Base-by-base conservation (phyloP, 768 basidiomycete genomes). In the Ramaria rubella region DNA sequence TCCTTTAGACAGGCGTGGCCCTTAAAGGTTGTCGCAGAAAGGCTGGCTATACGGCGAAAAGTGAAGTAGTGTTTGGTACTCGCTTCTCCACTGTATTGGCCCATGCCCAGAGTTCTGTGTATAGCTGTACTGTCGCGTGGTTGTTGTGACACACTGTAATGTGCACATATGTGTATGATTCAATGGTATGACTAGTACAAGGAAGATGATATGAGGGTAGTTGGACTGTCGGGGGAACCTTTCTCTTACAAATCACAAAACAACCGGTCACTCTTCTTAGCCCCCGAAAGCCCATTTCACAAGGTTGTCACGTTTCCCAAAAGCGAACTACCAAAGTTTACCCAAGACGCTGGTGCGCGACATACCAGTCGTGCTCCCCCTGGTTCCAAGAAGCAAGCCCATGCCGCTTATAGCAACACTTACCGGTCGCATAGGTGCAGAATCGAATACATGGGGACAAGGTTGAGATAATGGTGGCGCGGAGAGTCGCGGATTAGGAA, bases 381-480 rank as follows among this genome's bases (percentile, higher is more conserved):
- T 65, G n/a, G 62, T 61, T 23, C 78, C 7, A 14, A 59, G 57
- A 30, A 86, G 65, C 42, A 88, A 71, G 64, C 82, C 81, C 30
- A 87, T 77, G n/a, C 85, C 84, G 57, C 81, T 82, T 63, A 89
- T 82, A 23, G 85, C 87, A 36, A 81, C 79, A 64, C 83, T 86
- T 21, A 88, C 87, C 7, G 86, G 85, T 17, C 83, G 72, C 82
- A 88, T 85, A 19, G 85, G 83, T 17, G 82, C 77, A 17, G 83
- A 81, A 65, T 91, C 89, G 61, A 79, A 89, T 1, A 88, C 84
- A 67, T 91, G 88, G 8, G 87, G 86, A 58, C 81, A 85, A 2
- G 89, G 88, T 66, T 90, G 87, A 6, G 77, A 74, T n/a, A 90
- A 74, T 1, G 80, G 79, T 23, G 67, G 70, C 14, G 73, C 70